Base-by-base conservation (phyloP, 805 yeast genomes). In the Helenozyma rhizophorensis region DNA sequence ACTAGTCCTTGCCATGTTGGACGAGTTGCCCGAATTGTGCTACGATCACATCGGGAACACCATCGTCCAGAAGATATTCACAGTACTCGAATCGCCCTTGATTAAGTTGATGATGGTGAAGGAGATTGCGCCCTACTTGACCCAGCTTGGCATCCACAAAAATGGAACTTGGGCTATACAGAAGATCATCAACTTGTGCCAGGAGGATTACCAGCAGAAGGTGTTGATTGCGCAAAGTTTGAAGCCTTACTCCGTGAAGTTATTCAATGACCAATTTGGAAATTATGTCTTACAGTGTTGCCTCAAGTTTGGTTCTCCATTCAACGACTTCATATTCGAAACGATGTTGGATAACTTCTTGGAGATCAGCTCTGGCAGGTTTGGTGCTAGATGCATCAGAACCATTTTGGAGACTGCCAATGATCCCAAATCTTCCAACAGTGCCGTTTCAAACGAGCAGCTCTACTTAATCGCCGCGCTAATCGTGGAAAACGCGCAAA, bases 81-180 rank as follows among this genome's bases (percentile, higher is more conserved):
- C 83, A 28, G 67, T 70, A 33, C 74, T 87, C 27, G 58, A 63
- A 27, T 75, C 85, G 4, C 76, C 81, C 13, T 68, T 80, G 3
- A 70, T 88, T 36, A 85, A 86, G 51, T 81, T 84, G 45, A 74
- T 82, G 54, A 83, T 93, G 86, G 70, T 93, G 35, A 76, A 82
- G 49, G 76, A 75, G 43, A 76, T 94, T 25, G 67, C 82, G 4
- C 94, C 89, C 17, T 85, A 72, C 51, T 66, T 93, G 42, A 85
- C 96, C 1, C 94, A 87, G 47, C 82, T 90, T 70, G 93, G 97
- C 48, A 81, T 87, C 35, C 98, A 93, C 63, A 93, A 93, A 53
- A 93, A 93, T 57, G 98, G 98, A 41, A 93, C 98, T 4, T 93
- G 98, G 98, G 97, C 97, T 2, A 95, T 96, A 15, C 98, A 93